A percentile compares a stretch with the other conserved stretches of the same genome.
phyloP scores from a whole-genome alignment of 495 filamentous ascomycete genomes.

The Trichoderma erinaceum region DNA sequence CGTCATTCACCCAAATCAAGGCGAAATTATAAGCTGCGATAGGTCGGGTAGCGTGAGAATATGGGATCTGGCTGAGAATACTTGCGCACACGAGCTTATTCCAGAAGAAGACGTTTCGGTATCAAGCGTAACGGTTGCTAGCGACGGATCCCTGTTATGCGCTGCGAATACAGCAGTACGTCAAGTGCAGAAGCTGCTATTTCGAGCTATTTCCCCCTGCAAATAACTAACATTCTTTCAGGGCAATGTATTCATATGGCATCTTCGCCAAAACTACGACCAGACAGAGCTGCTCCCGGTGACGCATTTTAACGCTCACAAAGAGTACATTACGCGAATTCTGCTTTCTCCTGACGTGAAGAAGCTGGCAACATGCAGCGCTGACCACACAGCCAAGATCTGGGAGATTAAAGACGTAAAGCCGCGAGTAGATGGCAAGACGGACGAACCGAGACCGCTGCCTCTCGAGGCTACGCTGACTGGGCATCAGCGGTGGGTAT shows the following conservation, averaged over 20 bases:
- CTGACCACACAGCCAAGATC: conserved; percentile 96
- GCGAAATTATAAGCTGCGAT: conserved; percentile 94
- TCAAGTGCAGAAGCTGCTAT: background rate
- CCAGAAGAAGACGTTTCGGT: conserved; percentile 93
- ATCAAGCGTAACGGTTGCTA: conserved; percentile 90
- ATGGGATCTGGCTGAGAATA: conserved; percentile 96
- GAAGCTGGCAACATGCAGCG: conserved; percentile 93
- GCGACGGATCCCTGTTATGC: conserved; percentile 87
- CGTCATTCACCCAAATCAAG: conserved; percentile 97
- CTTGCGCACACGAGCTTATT: conserved; percentile 92
- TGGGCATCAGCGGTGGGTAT: conserved; percentile 97
- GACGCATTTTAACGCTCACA: conserved; percentile 87
- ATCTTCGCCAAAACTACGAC: conserved; percentile 73
- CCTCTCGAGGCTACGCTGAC: conserved; percentile 81
- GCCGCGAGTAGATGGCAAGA: conserved; percentile 23
- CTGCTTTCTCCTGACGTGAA: conserved; percentile 95
- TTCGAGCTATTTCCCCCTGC: background rate
- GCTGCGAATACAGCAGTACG: conserved; percentile 87
- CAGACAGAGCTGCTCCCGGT: conserved; percentile 83
- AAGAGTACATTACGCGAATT: conserved; percentile 89
- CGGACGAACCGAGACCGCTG: conserved; percentile 47
- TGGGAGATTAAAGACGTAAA: conserved; percentile 73
- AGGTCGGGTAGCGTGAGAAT: conserved; percentile 86
- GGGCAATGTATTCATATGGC: conserved; percentile 97
- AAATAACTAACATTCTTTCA: conserved; percentile 29